A percentile compares a stretch with the other conserved stretches of the same genome.
phyloP scores from a whole-genome alignment of 176 grass and related monocot species.

The Coix lacrymajobi region DNA sequence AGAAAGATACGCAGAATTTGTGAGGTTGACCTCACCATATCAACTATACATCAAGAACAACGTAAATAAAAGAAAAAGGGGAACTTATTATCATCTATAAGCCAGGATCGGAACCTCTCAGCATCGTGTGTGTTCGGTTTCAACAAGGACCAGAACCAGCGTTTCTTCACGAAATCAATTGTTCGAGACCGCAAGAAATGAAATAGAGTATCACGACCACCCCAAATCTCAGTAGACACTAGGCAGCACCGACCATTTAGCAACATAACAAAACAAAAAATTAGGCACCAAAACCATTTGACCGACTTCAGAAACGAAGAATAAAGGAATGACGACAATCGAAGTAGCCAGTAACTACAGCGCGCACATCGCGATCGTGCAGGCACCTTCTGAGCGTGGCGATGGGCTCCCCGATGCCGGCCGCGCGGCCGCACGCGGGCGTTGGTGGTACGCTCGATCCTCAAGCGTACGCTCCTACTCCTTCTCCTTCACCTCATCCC shows the following conservation, averaged over 20 bases:
- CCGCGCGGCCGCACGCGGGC: background rate
- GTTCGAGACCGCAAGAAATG: background rate
- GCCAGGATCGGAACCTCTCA: background rate
- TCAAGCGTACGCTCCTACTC: conserved; percentile 26
- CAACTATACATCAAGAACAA: conserved; percentile 14
- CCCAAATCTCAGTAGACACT: background rate
- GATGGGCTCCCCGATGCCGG: conserved; percentile 1
- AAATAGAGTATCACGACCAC: background rate
- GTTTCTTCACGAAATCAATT: conserved; percentile 3
- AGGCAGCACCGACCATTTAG: background rate
- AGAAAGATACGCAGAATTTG: background rate
- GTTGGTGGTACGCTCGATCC: conserved; percentile 6
- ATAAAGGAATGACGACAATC: background rate
- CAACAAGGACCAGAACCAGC: background rate
- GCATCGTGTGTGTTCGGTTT: background rate
- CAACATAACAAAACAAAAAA: too few relatives aligned
- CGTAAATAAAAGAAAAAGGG: background rate
- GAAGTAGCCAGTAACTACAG: background rate
- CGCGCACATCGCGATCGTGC: background rate
- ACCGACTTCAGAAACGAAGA: background rate
- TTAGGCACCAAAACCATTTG: background rate
- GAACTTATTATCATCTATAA: background rate
- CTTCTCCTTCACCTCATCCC: conserved; percentile 47
- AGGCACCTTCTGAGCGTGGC: conserved; percentile 24
- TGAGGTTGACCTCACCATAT: background rate